phyloP scores from a whole-genome alignment of 2,329 filamentous ascomycete genomes.

The Colletotrichum neosansevieriae region DNA sequence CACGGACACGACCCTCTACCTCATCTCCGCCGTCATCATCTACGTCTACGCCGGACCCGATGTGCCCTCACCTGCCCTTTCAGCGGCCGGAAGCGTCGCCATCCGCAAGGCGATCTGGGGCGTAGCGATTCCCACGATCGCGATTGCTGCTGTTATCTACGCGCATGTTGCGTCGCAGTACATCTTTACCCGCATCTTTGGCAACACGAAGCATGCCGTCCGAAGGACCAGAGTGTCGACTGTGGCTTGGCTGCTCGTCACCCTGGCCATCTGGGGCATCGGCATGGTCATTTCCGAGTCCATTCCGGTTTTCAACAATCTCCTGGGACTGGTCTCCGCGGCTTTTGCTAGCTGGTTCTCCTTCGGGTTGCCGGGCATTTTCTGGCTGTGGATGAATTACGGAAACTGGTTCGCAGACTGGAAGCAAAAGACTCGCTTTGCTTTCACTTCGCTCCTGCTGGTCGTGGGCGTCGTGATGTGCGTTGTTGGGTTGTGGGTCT shows the following conservation, averaged over 20 bases:
- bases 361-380: constrained; percentile 59
- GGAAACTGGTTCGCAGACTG: constrained; percentile 53
- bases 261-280: constrained; percentile 66
- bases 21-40: constrained; percentile 73
- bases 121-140: constrained; percentile 76
- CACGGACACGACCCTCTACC: constrained; percentile 72
- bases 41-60: constrained; percentile 73
- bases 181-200: constrained; percentile 73
- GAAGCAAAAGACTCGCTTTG: constrained; percentile 48
- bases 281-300: constrained; percentile 77
- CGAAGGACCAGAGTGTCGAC: constrained; percentile 63
- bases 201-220: constrained; percentile 66
- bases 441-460: constrained; percentile 48
- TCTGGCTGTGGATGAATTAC: constrained; percentile 62
- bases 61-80: constrained; percentile 75
- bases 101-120: constrained; percentile 76
- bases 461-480: constrained; percentile 52
- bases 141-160: constrained; percentile 79
- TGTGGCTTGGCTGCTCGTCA: constrained; percentile 69
- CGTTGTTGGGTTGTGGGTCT: constrained; percentile 54
- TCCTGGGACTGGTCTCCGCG: constrained; percentile 73
- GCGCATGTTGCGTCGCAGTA: constrained; percentile 75
- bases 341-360: constrained; percentile 78
- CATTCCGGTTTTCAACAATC: constrained; percentile 75
- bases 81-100: constrained; percentile 64